Conservation (phyloP, 2,329 filamentous ascomycete genomes). For the Pestalotiopsis sp. region DNA sequence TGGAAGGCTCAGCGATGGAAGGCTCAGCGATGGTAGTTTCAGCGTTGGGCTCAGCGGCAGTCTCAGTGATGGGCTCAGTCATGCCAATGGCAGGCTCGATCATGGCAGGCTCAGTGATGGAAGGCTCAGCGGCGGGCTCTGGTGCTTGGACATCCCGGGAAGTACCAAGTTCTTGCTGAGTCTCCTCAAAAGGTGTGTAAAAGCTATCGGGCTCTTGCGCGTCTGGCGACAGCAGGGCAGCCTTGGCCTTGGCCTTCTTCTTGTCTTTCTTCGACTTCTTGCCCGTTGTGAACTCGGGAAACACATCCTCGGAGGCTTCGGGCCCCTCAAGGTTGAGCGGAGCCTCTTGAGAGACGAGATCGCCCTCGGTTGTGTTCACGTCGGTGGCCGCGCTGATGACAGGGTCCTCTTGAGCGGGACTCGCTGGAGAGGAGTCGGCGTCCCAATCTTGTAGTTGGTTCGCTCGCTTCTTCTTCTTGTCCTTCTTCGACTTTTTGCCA, state of each 20-base stretch:
- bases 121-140: neutral
- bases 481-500: constrained; percentile 24
- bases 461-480: constrained; percentile 37
- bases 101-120: too few relatives aligned
- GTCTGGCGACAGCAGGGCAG: constrained; percentile 22
- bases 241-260: constrained; percentile 37
- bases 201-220: constrained; percentile 16
- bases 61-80: too few relatives aligned
- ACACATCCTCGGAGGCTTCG: constrained; percentile 26
- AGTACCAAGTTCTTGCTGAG: neutral
- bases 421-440: neutral
- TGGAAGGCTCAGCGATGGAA: neutral
- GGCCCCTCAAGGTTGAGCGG: constrained; percentile 22
- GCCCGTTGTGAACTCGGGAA: constrained; percentile 18
- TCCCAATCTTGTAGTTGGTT: constrained; percentile 20
- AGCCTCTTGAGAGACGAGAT: constrained; percentile 4
- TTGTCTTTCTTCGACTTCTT: constrained; percentile 23
- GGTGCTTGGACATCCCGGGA: neutral
- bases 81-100: too few relatives aligned
- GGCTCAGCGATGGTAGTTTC: too few relatives aligned
- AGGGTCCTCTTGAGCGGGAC: constrained; percentile 6
- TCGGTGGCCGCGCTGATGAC: constrained; percentile 17
- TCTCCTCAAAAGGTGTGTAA: constrained; percentile 13
- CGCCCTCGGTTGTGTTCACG: constrained; percentile 16
- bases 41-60: too few relatives aligned